Evolutionary conservation across 768 basidiomycete species (phyloP).

Genomic region (Wakefieldia striispora): DNA sequence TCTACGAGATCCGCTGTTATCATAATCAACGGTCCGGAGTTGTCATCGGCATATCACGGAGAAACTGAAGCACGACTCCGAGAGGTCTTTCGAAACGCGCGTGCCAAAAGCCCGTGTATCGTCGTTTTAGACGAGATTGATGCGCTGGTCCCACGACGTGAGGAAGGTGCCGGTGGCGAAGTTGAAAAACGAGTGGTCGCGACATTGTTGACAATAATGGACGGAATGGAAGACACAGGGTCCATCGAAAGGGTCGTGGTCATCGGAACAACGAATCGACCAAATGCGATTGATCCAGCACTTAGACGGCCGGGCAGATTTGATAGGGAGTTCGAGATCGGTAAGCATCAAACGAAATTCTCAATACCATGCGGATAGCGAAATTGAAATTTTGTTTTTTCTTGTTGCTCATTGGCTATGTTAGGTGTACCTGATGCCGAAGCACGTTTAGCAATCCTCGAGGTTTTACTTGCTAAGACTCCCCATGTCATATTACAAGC

Average conservation of each 20-base stretch:
- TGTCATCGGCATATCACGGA: slow-evolving; percentile 94
- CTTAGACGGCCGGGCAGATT: slow-evolving; percentile 87
- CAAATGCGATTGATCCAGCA: slow-evolving; percentile 94
- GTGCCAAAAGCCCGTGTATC: slow-evolving; percentile 81
- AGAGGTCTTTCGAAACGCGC: slow-evolving; percentile 85
- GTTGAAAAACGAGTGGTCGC: slow-evolving; percentile 97
- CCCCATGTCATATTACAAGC: slow-evolving; percentile 66
- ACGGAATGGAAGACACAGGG: slow-evolving; percentile 69
- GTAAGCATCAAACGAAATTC: slow-evolving; percentile 37
- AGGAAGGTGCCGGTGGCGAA: slow-evolving; percentile 88
- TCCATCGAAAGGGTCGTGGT: slow-evolving; percentile 72
- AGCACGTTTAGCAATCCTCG: slow-evolving; percentile 81
- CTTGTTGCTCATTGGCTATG: not conserved
- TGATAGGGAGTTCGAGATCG: slow-evolving; percentile 95
- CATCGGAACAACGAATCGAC: slow-evolving; percentile 93
- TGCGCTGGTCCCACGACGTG: slow-evolving; percentile 86
- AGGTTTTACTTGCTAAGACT: slow-evolving; percentile 78
- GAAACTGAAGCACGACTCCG: slow-evolving; percentile 92
- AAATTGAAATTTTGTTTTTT: slow-evolving; percentile 1
- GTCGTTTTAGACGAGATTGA: slow-evolving; percentile 96
- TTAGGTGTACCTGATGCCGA: slow-evolving; percentile 85
- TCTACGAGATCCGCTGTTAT: slow-evolving; percentile 87
- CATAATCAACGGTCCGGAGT: slow-evolving; percentile 91
- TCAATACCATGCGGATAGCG: not conserved
- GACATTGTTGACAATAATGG: slow-evolving; percentile 89